Base-by-base conservation (phyloP, 2,329 filamentous ascomycete species). In the Pyrenophora seminiperda region DNA sequence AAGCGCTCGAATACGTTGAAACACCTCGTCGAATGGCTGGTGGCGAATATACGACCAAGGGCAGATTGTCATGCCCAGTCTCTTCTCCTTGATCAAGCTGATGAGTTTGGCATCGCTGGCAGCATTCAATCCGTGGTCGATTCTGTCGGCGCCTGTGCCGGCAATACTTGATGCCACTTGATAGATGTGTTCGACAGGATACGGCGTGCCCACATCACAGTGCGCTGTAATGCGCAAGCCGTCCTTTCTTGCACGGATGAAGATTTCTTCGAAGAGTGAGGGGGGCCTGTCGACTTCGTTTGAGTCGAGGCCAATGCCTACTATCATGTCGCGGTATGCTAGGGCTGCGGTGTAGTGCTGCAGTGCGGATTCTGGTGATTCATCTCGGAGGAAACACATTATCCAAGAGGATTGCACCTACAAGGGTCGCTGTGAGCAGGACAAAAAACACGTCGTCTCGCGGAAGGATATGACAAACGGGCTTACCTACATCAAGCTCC, bases 191-290 rank as follows among this genome's bases (percentile, higher is more conserved):
- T 73, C 72, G 22, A 74, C 72, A 0, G 76, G 75, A 54, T 81
- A 77, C 43, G 76, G 73, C 55, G 79, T 76, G 37, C 77, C 79
- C 37, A 81, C 77, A 48, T 82, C 79, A 60, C 78, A 81, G 49
- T 82, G 80, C 58, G 75, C 75, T 2, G 79, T 82, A 11, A 78
- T 61, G 20, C 75, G 73, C 44, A 79, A 71, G 0, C 77, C 77
- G 40, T 79, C 76, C 2, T 78, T 78, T 1, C 76, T 6, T 2
- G 40, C 40, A 1, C 30, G 1, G 0, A 6, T 0, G 1, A 42
- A 33, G 10, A 42, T 9, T 4, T 18, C 29, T 13, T 42, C 40
- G n/a, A 33, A 42, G 2, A 42, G 17, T 5, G 1, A 7, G 2
- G 40, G 3, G 2, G 40, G 40, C 5, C 40, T 69, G 39, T 76